These are phyloP conservation scores for Penicillium sp. DNA, from an alignment of 2,329 filamentous ascomycete species.

Conservation along the genomic window DNA sequence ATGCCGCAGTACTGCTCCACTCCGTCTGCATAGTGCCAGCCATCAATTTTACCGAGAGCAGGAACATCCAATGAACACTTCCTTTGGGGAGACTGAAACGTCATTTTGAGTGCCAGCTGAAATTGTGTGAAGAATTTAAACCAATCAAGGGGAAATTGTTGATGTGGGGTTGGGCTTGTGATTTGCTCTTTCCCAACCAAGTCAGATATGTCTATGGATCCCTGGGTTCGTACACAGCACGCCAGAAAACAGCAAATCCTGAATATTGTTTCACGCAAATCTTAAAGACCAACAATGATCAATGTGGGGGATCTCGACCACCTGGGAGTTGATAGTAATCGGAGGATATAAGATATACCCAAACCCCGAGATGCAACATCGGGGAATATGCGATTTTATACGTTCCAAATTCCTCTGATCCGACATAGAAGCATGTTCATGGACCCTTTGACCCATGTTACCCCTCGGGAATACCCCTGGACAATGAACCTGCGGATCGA, in stretches of 20 bases:
- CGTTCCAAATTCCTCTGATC: neutral
- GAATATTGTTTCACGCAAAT: neutral
- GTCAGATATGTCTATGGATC: neutral
- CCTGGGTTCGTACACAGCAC: neutral
- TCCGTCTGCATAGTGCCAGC: conserved; percentile 9
- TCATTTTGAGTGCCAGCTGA: conserved; percentile 1
- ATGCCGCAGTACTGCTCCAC: conserved; percentile 15
- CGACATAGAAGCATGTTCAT: neutral
- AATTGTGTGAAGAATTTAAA: neutral
- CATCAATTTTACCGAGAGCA: conserved; percentile 6
- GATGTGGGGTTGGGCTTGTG: neutral
- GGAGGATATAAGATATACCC: neutral
- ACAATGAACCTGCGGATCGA: neutral
- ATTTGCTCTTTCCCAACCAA: neutral
- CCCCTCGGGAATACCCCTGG: no score
- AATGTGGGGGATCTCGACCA: neutral
- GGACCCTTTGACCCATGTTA: neutral
- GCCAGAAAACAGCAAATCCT: neutral
- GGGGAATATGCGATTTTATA: neutral
- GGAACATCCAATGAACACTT: conserved; percentile 4
- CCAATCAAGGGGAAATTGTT: neutral
- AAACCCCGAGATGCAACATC: neutral
- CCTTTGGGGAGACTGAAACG: neutral
- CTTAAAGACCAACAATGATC: neutral
- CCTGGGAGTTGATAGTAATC: neutral